phyloP scores from a whole-genome alignment of 805 yeast species.

The Yamadazyma tumulicola region DNA sequence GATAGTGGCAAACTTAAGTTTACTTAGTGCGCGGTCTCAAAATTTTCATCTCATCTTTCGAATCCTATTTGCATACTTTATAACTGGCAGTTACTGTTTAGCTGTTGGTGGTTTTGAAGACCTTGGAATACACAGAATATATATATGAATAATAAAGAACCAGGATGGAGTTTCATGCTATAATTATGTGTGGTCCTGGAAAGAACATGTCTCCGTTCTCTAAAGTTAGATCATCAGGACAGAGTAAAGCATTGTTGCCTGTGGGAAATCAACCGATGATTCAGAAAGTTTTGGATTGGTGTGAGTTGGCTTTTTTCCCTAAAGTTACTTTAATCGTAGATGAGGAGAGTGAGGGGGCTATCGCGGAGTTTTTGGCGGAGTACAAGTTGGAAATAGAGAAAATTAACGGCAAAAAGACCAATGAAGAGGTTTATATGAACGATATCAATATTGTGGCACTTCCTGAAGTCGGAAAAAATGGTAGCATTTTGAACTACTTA shows the following conservation, averaged over 20 bases:
- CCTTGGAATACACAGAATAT: too few species aligned
- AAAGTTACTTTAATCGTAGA: constrained; percentile 63
- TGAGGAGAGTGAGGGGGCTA: constrained; percentile 41
- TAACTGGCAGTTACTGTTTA: too few species aligned
- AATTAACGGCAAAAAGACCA: constrained; percentile 13
- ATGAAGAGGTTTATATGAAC: constrained; percentile 11
- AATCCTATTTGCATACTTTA: too few species aligned
- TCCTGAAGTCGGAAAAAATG: constrained; percentile 45
- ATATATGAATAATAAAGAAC: too few species aligned
- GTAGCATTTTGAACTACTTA: constrained; percentile 53
- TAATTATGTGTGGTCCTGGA: constrained; percentile 88
- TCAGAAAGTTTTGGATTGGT: constrained; percentile 87
- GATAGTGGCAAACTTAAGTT: constrained; percentile 1
- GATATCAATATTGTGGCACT: constrained; percentile 21
- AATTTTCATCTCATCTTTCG: too few species aligned
- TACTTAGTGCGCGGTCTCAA: too few species aligned
- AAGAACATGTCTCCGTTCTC: constrained; percentile 69
- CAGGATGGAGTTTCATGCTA: constrained; percentile 86
- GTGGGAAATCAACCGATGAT: constrained; percentile 88
- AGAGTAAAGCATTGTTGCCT: constrained; percentile 83
- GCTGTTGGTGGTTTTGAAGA: too few species aligned
- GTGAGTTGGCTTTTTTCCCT: constrained; percentile 78
- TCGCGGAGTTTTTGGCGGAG: constrained; percentile 46
- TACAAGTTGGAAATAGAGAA: constrained; percentile 31
- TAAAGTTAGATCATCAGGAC: constrained; percentile 55